phyloP scores from a whole-genome alignment of 179 eudicot species.

The Vitellaria paradoxa region DNA sequence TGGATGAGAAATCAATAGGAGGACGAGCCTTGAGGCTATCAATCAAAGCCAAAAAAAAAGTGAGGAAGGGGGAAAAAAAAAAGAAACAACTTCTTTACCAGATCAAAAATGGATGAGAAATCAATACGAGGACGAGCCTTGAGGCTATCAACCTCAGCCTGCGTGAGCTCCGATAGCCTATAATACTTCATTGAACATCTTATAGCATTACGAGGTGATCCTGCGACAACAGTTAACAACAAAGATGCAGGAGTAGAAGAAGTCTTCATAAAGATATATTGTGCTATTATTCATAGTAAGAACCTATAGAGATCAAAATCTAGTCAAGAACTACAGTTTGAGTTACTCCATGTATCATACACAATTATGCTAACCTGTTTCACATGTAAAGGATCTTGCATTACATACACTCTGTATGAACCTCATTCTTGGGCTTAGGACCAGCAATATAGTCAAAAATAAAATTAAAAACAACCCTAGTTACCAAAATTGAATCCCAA shows the following conservation, averaged over 20 bases:
- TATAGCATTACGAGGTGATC: slow-evolving; percentile 33
- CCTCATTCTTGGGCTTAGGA: neutral
- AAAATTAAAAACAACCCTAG: neutral
- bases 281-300: neutral
- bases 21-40: slow-evolving; percentile 87
- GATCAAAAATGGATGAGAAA: slow-evolving; percentile 80
- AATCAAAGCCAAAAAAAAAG: slow-evolving; percentile 68
- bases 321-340: neutral
- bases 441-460: neutral
- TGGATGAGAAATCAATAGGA: slow-evolving; percentile 86
- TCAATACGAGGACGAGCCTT: slow-evolving; percentile 96
- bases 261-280: neutral
- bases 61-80: neutral
- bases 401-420: neutral
- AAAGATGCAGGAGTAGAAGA: neutral
- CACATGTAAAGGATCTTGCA: neutral
- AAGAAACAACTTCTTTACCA: slow-evolving; percentile 41
- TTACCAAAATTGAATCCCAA: neutral
- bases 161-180: slow-evolving; percentile 76
- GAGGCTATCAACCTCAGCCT: slow-evolving; percentile 65
- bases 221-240: slow-evolving; percentile 31
- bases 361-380: neutral
- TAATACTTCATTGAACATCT: slow-evolving; percentile 91
- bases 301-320: neutral
- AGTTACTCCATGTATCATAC: neutral